Evolutionary conservation across 805 yeast genomes (phyloP).

Genomic region (Suhomyces sp.): DNA sequence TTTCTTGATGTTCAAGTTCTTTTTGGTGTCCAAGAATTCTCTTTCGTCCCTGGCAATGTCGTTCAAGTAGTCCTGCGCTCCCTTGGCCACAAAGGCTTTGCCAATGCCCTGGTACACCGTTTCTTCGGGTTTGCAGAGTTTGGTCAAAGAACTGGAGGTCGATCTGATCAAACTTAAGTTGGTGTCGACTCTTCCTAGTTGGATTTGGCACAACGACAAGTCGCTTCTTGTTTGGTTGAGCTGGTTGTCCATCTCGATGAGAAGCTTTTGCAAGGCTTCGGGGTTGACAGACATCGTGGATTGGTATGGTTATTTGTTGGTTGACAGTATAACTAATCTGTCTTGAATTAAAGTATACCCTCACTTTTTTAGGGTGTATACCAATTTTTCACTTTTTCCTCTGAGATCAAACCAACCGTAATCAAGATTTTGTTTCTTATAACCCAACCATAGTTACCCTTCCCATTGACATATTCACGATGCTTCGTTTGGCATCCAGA

Average conservation of each 20-base stretch:
- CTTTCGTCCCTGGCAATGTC: conserved; percentile 52
- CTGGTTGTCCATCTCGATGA: conserved; percentile 67
- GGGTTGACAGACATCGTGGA: conserved; percentile 35
- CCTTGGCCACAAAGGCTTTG: conserved; percentile 59
- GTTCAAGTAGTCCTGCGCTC: conserved; percentile 45
- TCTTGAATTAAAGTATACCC: too few relatives aligned
- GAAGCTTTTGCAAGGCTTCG: conserved; percentile 51
- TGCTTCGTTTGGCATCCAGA: conserved; percentile 1
- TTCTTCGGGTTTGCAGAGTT: conserved; percentile 37
- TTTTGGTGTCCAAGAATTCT: conserved; percentile 56
- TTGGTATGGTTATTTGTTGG: too few relatives aligned
- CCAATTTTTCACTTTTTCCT: too few relatives aligned
- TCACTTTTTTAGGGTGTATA: too few relatives aligned
- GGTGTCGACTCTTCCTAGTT: conserved; percentile 48
- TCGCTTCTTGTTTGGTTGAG: conserved; percentile 60
- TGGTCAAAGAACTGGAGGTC: conserved; percentile 55
- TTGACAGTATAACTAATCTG: too few relatives aligned
- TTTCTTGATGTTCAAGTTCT: conserved; percentile 64
- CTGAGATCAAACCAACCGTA: too few relatives aligned
- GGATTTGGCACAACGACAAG: conserved; percentile 52
- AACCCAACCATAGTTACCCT: too few relatives aligned
- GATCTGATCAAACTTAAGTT: conserved; percentile 53
- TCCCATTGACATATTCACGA: too few relatives aligned
- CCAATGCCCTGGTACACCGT: conserved; percentile 86
- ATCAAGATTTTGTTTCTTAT: too few relatives aligned